These are phyloP conservation scores for Leccinum obscurum DNA, from an alignment of 768 basidiomycete genomes.

Conservation along the genomic window DNA sequence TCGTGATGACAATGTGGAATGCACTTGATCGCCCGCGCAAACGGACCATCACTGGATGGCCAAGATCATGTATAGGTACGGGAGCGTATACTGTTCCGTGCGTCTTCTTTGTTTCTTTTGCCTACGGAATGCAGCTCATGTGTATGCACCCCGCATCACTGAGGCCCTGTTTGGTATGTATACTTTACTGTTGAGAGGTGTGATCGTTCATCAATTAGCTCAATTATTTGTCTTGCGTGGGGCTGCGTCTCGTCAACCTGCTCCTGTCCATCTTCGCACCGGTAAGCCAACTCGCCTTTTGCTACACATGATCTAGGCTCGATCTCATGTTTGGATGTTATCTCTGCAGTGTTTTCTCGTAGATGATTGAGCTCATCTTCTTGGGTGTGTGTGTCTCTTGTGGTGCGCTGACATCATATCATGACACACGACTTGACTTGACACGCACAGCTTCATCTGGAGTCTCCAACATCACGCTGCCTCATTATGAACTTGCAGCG, in stretches of 20 bases:
- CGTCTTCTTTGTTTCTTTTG: constrained; percentile 2
- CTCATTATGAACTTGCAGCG: constrained; percentile 21
- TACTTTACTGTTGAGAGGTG: not conserved
- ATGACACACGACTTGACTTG: too few relatives aligned
- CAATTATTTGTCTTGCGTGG: not conserved
- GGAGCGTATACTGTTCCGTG: constrained; percentile 30
- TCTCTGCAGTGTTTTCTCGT: not conserved
- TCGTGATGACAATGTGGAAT: too few relatives aligned
- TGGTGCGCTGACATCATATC: not conserved
- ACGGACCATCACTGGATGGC: constrained; percentile 14
- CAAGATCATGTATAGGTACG: constrained; percentile 16
- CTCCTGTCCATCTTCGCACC: constrained; percentile 23
- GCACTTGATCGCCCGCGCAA: too few relatives aligned
- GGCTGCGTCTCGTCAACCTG: constrained; percentile 26
- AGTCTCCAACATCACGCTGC: constrained; percentile 12
- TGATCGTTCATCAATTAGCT: not conserved
- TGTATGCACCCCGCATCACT: not conserved
- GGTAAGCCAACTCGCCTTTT: constrained; percentile 15
- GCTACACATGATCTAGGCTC: not conserved
- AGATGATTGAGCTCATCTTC: constrained; percentile 23
- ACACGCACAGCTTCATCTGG: constrained; percentile 35
- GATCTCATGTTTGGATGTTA: not conserved
- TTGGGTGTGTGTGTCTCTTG: constrained; percentile 23
- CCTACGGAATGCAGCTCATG: not conserved
- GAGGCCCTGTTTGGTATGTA: constrained; percentile 29